Evolutionary conservation across 1,284 basidiomycete species (phyloP).

Genomic region (Cryptococcus wingfieldii): DNA sequence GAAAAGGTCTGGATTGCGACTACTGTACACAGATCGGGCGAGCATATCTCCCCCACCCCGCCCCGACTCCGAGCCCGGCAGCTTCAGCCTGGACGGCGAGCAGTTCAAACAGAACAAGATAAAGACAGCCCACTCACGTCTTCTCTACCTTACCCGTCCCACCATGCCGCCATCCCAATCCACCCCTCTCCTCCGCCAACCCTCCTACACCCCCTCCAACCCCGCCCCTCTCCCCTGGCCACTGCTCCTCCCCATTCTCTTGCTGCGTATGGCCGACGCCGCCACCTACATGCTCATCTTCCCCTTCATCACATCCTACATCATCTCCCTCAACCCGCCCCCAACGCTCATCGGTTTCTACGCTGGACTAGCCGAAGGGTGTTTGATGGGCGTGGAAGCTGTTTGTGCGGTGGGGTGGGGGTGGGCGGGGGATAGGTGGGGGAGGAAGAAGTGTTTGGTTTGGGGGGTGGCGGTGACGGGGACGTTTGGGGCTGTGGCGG

Average conservation of each 20-base stretch:
- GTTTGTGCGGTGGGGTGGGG: neutral
- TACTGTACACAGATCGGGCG: too few species aligned
- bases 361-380: conserved; percentile 25
- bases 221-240: conserved; percentile 18
- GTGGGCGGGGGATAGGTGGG: conserved; percentile 14
- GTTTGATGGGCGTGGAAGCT: conserved; percentile 17
- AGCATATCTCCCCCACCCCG: too few species aligned
- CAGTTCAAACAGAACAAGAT: too few species aligned
- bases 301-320: conserved; percentile 29
- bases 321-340: conserved; percentile 21
- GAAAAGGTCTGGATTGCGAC: too few species aligned
- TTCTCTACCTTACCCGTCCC: neutral
- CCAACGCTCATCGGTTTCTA: conserved; percentile 26
- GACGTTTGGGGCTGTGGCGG: too few species aligned
- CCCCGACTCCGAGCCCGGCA: too few species aligned
- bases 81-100: too few species aligned
- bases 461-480: too few species aligned
- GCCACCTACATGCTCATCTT: conserved; percentile 25
- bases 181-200: neutral
- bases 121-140: too few species aligned
- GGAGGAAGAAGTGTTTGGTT: too few species aligned
- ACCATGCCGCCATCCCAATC: neutral
- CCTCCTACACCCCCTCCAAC: neutral
- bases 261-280: conserved; percentile 21
- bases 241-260: conserved; percentile 17